phyloP scores from a whole-genome alignment of 257 asterid genomes.

The Gentiana dahurica region DNA sequence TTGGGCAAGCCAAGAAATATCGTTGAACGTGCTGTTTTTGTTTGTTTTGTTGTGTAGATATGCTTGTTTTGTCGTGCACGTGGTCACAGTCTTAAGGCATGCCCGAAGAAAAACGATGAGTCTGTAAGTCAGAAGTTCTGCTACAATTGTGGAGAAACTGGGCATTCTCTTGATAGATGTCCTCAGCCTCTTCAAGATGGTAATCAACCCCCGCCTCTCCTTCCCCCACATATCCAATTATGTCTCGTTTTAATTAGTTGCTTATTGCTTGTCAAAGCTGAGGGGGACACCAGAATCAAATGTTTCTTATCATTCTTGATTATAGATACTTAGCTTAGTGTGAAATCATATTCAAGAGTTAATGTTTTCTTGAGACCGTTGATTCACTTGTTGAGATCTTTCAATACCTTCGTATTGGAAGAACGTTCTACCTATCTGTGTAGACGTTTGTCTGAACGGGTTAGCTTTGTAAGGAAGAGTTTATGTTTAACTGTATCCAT shows the following conservation, averaged over 20 bases:
- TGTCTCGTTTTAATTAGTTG: background rate
- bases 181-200: constrained; percentile 82
- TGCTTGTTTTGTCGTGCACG: constrained; percentile 74
- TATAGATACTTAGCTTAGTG: background rate
- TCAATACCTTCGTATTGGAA: background rate
- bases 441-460: too few relatives aligned
- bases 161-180: constrained; percentile 71
- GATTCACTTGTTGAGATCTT: background rate
- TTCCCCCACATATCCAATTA: background rate
- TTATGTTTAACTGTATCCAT: too few relatives aligned
- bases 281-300: too few relatives aligned
- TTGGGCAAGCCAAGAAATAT: background rate
- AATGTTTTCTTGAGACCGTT: background rate
- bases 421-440: background rate
- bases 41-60: constrained; percentile 32
- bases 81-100: constrained; percentile 87
- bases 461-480: too few relatives aligned
- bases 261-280: background rate
- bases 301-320: too few relatives aligned
- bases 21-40: background rate
- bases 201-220: constrained; percentile 11
- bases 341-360: background rate
- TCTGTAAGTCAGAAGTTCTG: constrained; percentile 47
- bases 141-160: constrained; percentile 80
- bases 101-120: constrained; percentile 52